Base-by-base conservation (phyloP, 371 early-diverging fungal species). In the Apophysomyces variabilis region DNA sequence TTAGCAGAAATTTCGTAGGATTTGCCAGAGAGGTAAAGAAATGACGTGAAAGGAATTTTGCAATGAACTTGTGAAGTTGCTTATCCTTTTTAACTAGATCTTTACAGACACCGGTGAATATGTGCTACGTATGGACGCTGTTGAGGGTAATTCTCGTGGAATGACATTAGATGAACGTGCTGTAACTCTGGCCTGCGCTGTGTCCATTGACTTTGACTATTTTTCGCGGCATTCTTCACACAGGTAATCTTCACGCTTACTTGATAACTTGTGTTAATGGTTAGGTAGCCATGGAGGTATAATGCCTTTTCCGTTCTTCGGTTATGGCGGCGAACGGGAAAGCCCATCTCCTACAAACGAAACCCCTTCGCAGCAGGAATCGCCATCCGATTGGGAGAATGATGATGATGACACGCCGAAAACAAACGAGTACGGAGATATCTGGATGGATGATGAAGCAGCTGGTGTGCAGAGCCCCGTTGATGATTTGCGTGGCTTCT, bases 191-290 rank as follows among this genome's bases (percentile, higher is more conserved):
- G 93, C 92, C 0, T 89, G 90, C 58, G 95, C 96, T 57, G 82
- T 95, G 46, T 90, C 90, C n/a, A 90, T 94, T 60, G 96, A 96
- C 72, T 91, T 95, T 67, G 96, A 96, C 76, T 96, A 94, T 69
- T 96, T 95, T 68, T 90, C 90, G 16, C 77, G 94, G 38, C 94
- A 94, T 67, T 93, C 92, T 5, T 72, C 71, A 36, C 85, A 85
- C 66, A 81, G 85, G 86, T 88, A 39, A 5, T 38, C 0, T 54
- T 2, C 32, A 58, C 35, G 14, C 38, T 47, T 39, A 46, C 9
- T 64, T 58, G 35, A 6, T 4, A 13, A 41, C 41, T 41, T 41
- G 41, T 26, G 32, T 26, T 26, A 3, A 26, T 26, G 32, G 32
- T 26, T 3, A 26, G 50, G 36, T 56, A 72, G 76, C 57, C 62